Evolutionary conservation across 108 stramenopile genomes (phyloP).

Genomic region (Discostella pseudostelligera): DNA sequence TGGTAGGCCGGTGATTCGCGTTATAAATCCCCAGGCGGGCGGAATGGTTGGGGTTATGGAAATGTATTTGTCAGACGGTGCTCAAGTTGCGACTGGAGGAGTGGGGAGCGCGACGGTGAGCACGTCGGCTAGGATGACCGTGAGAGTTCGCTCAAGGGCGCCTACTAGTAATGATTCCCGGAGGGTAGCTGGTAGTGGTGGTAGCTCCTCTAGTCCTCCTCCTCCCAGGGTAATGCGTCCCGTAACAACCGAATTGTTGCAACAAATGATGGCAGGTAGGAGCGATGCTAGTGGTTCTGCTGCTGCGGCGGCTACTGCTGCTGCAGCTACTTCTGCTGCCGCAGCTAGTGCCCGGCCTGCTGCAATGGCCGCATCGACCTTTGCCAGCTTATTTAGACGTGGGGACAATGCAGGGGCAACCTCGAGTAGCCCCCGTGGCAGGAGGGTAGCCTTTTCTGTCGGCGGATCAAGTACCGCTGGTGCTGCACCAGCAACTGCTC

Average conservation of each 20-base stretch:
- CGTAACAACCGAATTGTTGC: too few species aligned
- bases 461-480: neutral
- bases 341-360: neutral
- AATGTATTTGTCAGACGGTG: conserved; percentile 16
- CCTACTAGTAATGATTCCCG: neutral
- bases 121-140: neutral
- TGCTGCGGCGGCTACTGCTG: neutral
- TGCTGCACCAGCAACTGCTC: neutral
- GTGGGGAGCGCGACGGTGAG: neutral
- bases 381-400: conserved; percentile 4
- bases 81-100: neutral
- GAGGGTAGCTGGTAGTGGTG: too few species aligned
- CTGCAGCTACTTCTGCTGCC: neutral
- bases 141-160: neutral
- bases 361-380: neutral
- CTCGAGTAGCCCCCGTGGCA: conserved; percentile 10
- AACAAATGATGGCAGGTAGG: neutral
- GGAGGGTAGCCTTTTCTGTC: conserved; percentile 5
- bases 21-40: conserved; percentile 5
- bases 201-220: too few species aligned
- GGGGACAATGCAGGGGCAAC: neutral
- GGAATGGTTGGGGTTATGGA: conserved; percentile 10
- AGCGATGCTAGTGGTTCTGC: neutral
- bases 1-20: conserved; percentile 7
- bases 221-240: too few species aligned